Conservation (phyloP, 148 eudicot genomes). For the Arctostaphylos glauca region DNA sequence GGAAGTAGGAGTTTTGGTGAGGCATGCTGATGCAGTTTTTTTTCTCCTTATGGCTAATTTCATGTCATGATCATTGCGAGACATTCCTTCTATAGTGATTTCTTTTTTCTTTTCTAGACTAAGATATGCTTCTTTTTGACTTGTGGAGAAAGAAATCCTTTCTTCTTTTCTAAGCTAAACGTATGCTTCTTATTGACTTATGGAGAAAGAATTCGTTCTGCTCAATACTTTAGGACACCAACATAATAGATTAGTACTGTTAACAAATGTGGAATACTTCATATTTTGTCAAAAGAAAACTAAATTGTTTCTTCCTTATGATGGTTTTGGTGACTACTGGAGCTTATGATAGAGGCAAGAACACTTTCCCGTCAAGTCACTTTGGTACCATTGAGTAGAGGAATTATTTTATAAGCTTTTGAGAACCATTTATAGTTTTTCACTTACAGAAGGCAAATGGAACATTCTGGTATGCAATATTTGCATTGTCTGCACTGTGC, state of each 20-base stretch:
- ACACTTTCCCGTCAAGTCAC: too few relatives aligned
- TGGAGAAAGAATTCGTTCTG: not conserved
- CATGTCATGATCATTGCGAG: not conserved
- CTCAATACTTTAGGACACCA: not conserved
- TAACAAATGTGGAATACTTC: not conserved
- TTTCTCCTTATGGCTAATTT: not conserved
- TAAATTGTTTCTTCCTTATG: not conserved
- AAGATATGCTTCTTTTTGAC: not conserved
- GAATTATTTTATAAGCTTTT: not conserved
- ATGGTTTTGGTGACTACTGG: not conserved
- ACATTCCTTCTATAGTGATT: not conserved
- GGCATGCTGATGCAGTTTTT: not conserved
- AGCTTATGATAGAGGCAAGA: too few relatives aligned
- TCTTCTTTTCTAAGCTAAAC: not conserved
- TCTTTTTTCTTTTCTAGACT: not conserved
- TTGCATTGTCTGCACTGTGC: constrained; percentile 20
- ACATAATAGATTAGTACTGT: not conserved
- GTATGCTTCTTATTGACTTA: not conserved
- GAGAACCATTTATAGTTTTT: not conserved
- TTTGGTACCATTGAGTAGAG: not conserved
- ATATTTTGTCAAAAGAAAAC: not conserved
- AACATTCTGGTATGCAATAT: not conserved
- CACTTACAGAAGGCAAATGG: not conserved
- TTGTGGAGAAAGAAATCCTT: not conserved
- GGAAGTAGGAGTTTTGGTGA: not conserved